Percentiles rank a stretch among this genome's conserved stretches.
These are phyloP conservation scores for Coemansia brasiliensis DNA, from an alignment of 192 early-diverging fungal genomes.

Conservation along the genomic window DNA sequence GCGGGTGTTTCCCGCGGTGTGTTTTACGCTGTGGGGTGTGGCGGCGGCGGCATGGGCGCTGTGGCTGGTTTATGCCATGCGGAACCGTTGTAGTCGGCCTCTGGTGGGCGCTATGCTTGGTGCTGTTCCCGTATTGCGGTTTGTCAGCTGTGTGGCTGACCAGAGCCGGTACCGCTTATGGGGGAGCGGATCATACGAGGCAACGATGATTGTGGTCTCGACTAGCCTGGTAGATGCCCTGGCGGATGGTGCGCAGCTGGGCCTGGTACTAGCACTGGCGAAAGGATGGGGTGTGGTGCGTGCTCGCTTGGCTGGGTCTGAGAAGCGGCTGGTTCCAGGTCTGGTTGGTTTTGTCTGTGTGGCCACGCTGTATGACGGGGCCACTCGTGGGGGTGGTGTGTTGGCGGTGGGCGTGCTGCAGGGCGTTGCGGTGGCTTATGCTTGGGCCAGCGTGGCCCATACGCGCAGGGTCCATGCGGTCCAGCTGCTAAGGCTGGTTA, in stretches of 20 bases:
- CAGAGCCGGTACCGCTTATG: conserved; percentile 37
- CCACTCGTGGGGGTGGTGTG: conserved; percentile 43
- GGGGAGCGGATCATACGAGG: conserved; percentile 41
- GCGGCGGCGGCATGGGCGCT: conserved; percentile 22
- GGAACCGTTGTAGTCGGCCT: conserved; percentile 3
- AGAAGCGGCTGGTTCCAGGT: conserved; percentile 41
- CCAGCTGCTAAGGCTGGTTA: conserved; percentile 38
- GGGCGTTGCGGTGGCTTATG: conserved; percentile 23
- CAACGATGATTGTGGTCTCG: conserved; percentile 38
- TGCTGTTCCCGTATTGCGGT: conserved; percentile 32
- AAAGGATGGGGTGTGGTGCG: conserved; percentile 53
- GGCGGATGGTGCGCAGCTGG: conserved; percentile 36
- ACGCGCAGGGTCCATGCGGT: conserved; percentile 37
- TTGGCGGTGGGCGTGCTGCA: conserved; percentile 39
- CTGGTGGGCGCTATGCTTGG: conserved; percentile 20
- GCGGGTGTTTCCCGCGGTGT: conserved; percentile 24
- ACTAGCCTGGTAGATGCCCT: conserved; percentile 48
- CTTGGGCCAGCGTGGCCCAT: conserved; percentile 27
- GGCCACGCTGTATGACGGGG: conserved; percentile 43
- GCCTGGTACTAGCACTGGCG: conserved; percentile 31
- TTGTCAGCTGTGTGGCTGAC: conserved; percentile 43
- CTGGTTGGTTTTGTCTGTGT: conserved; percentile 38
- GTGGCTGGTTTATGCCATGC: conserved; percentile 7
- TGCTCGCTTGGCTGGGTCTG: conserved; percentile 33
- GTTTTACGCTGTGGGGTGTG: conserved; percentile 37